phyloP scores from a whole-genome alignment of 352 stramenopile genomes.

The Pythium grandisporangium region DNA sequence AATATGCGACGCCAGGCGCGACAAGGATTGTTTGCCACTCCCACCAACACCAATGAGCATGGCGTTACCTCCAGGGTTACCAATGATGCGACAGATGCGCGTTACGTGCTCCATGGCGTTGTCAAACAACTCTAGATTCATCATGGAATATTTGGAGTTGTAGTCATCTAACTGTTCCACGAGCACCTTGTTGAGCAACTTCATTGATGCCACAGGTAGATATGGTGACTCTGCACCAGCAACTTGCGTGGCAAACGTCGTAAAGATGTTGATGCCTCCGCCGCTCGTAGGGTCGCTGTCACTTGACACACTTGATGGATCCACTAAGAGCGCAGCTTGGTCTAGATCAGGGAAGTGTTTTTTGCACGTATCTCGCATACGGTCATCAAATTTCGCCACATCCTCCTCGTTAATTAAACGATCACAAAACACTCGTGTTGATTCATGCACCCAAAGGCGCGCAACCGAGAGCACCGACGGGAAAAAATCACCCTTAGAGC shows the following conservation, averaged over 20 bases:
- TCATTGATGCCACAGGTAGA: constrained; percentile 66
- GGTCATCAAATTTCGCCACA: constrained; percentile 87
- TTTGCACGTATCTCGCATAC: constrained; percentile 90
- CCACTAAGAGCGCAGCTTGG: constrained; percentile 76
- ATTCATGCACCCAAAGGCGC: constrained; percentile 95
- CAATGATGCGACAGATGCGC: constrained; percentile 95
- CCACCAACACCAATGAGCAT: constrained; percentile 98
- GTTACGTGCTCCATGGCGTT: constrained; percentile 97
- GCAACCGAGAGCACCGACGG: constrained; percentile 75
- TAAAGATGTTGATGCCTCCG: constrained; percentile 89
- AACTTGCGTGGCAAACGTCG: constrained; percentile 86
- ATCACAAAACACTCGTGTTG: constrained; percentile 96
- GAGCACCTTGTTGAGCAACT: constrained; percentile 84
- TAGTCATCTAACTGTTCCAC: constrained; percentile 94
- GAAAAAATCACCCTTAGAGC: constrained; percentile 91
- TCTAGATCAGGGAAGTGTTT: constrained; percentile 88
- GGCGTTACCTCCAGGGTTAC: constrained; percentile 93
- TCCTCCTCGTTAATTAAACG: constrained; percentile 95
- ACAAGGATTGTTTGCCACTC: constrained; percentile 95
- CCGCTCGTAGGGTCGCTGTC: constrained; percentile 20
- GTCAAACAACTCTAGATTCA: constrained; percentile 98
- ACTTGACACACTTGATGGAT: constrained; percentile 19
- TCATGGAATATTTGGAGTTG: constrained; percentile 96
- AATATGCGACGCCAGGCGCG: constrained; percentile 94
- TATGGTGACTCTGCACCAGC: constrained; percentile 66